Evolutionary conservation across 176 grass and related monocot genomes (phyloP).

Genomic region (Aechmea fasciata): DNA sequence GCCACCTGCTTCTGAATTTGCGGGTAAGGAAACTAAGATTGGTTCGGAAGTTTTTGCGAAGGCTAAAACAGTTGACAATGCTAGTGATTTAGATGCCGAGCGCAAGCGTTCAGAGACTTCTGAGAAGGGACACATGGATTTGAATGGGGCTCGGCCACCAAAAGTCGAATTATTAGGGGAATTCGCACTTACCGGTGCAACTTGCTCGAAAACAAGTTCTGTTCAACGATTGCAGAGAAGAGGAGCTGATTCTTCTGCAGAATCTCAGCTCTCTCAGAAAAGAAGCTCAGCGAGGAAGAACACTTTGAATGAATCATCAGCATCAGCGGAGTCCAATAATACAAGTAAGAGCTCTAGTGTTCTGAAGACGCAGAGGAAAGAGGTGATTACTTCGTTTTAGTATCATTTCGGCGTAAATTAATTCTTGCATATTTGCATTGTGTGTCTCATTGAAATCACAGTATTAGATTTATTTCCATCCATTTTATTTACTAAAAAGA

Average conservation of each 20-base stretch:
- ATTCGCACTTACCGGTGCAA: slow-evolving; percentile 15
- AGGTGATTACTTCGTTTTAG: neutral
- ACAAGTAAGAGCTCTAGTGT: neutral
- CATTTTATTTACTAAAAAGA: neutral
- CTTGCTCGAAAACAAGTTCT: slow-evolving; percentile 10
- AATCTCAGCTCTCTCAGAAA: neutral
- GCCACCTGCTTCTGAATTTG: neutral
- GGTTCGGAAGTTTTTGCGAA: neutral
- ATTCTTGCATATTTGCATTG: neutral
- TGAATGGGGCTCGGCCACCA: slow-evolving; percentile 15
- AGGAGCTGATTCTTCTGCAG: neutral
- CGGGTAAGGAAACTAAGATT: neutral
- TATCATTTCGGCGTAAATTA: neutral
- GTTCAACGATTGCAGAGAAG: slow-evolving; percentile 5
- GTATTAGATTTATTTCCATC: neutral
- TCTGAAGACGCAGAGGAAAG: neutral
- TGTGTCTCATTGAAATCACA: neutral
- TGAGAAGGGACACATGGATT: neutral
- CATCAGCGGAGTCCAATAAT: neutral
- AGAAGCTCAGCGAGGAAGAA: neutral
- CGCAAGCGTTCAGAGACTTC: neutral
- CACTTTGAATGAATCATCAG: neutral
- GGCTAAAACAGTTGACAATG: neutral
- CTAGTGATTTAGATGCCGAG: neutral
- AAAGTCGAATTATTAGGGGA: slow-evolving; percentile 37